A percentile compares a stretch with the other conserved stretches of the same genome.
Evolutionary conservation across 805 yeast genomes (phyloP).

Genomic region (Isabelozyma pseudorhagii): DNA sequence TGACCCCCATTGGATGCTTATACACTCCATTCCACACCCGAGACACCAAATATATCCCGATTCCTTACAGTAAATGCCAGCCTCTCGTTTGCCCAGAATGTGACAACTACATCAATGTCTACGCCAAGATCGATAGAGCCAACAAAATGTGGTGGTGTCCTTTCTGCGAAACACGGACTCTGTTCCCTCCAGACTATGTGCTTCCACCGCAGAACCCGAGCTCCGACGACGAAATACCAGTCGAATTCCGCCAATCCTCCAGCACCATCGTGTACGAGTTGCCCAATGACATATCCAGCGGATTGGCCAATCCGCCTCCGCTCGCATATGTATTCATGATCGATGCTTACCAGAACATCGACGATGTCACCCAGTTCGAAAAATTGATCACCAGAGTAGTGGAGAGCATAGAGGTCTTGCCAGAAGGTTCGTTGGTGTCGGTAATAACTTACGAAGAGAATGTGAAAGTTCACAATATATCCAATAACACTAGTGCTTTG

Average conservation of each 20-base stretch:
- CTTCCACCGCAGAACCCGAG: slow-evolving; percentile 9
- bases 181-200: slow-evolving; percentile 16
- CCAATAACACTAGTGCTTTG: neutral
- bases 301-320: slow-evolving; percentile 5
- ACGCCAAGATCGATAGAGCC: slow-evolving; percentile 23
- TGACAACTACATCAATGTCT: slow-evolving; percentile 24
- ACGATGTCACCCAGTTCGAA: slow-evolving; percentile 14
- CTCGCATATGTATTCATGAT: slow-evolving; percentile 20
- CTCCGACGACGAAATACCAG: slow-evolving; percentile 19
- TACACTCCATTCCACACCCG: slow-evolving; percentile 21
- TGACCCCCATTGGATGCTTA: slow-evolving; percentile 37
- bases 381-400: slow-evolving; percentile 9
- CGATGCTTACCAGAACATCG: slow-evolving; percentile 29
- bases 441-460: slow-evolving; percentile 27
- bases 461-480: slow-evolving; percentile 20
- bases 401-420: slow-evolving; percentile 11
- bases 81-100: slow-evolving; percentile 27
- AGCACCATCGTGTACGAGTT: slow-evolving; percentile 29
- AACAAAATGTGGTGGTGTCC: slow-evolving; percentile 40
- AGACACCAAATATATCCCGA: neutral
- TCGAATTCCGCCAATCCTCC: slow-evolving; percentile 21
- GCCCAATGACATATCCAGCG: slow-evolving; percentile 21
- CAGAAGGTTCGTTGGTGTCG: slow-evolving; percentile 14
- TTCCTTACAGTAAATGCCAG: neutral
- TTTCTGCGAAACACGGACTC: slow-evolving; percentile 22